phyloP scores from a whole-genome alignment of 2,329 filamentous ascomycete genomes.

The Diaporthe nobilis region DNA sequence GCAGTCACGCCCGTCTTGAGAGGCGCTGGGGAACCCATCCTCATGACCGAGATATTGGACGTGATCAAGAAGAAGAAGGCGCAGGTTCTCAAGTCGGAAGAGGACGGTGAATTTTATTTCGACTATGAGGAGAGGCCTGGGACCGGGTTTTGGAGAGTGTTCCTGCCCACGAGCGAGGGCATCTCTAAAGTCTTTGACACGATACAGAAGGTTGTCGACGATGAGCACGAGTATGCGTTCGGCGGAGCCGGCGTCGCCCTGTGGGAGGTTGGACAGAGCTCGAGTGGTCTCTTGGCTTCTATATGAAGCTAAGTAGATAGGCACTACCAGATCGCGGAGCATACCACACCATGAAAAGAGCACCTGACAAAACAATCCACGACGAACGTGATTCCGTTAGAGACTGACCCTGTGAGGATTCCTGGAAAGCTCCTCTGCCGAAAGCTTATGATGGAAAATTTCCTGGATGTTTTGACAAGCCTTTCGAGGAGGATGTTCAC shows the following conservation, averaged over 20 bases:
- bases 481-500: neutral
- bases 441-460: neutral
- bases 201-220: slow-evolving; percentile 38
- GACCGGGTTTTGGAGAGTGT: slow-evolving; percentile 30
- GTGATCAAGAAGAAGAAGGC: slow-evolving; percentile 34
- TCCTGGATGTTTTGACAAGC: neutral
- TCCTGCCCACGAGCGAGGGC: slow-evolving; percentile 39
- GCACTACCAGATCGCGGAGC: neutral
- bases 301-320: slow-evolving; percentile 7
- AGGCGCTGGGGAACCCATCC: slow-evolving; percentile 39
- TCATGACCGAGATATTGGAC: slow-evolving; percentile 34
- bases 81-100: slow-evolving; percentile 31
- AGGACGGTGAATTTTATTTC: slow-evolving; percentile 39
- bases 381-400: neutral
- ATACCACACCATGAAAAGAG: no score
- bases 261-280: slow-evolving; percentile 44
- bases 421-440: no score
- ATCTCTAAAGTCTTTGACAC: slow-evolving; percentile 36
- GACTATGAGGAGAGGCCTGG: slow-evolving; percentile 36
- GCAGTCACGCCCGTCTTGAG: slow-evolving; percentile 23
- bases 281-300: slow-evolving; percentile 37
- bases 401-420: neutral
- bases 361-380: neutral
- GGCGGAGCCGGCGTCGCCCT: slow-evolving; percentile 41
- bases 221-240: slow-evolving; percentile 30